phyloP scores from a whole-genome alignment of 805 yeast genomes.

The Metschnikowia similis region DNA sequence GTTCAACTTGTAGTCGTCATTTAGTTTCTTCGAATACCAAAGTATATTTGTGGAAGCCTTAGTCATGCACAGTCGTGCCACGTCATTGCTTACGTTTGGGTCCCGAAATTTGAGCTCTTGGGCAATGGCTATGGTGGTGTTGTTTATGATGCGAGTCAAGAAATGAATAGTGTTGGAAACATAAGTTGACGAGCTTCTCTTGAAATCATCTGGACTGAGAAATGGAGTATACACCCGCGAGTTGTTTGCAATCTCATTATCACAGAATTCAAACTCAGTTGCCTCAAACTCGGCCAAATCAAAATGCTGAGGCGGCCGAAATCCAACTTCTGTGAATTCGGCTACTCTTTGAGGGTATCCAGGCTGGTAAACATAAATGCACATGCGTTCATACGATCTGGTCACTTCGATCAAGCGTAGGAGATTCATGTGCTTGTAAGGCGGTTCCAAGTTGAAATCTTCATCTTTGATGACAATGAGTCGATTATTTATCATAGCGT shows the following conservation, averaged over 20 bases:
- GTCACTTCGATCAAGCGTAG: conserved; percentile 28
- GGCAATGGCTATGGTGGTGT: conserved; percentile 21
- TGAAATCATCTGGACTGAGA: neutral
- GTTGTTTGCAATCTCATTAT: conserved; percentile 13
- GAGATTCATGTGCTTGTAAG: conserved; percentile 25
- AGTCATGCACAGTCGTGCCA: conserved; percentile 22
- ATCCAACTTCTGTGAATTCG: neutral
- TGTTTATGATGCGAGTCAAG: conserved; percentile 25
- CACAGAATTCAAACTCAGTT: conserved; percentile 25
- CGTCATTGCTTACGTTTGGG: conserved; percentile 17
- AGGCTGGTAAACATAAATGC: conserved; percentile 23
- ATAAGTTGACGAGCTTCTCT: conserved; percentile 12
- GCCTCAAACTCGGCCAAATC: conserved; percentile 24
- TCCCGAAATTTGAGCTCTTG: conserved; percentile 27
- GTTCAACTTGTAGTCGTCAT: conserved; percentile 18
- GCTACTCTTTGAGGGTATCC: conserved; percentile 6
- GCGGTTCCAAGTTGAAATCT: conserved; percentile 33
- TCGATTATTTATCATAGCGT: conserved; percentile 36
- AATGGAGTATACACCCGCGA: neutral
- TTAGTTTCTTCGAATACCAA: conserved; percentile 20
- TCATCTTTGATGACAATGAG: conserved; percentile 34
- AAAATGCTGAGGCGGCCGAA: conserved; percentile 13
- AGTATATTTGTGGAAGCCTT: conserved; percentile 25
- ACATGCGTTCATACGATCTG: conserved; percentile 30
- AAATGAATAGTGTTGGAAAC: conserved; percentile 21